phyloP scores from a whole-genome alignment of 176 grass and related monocot species.

The Rhipidocladum racemiflorum region DNA sequence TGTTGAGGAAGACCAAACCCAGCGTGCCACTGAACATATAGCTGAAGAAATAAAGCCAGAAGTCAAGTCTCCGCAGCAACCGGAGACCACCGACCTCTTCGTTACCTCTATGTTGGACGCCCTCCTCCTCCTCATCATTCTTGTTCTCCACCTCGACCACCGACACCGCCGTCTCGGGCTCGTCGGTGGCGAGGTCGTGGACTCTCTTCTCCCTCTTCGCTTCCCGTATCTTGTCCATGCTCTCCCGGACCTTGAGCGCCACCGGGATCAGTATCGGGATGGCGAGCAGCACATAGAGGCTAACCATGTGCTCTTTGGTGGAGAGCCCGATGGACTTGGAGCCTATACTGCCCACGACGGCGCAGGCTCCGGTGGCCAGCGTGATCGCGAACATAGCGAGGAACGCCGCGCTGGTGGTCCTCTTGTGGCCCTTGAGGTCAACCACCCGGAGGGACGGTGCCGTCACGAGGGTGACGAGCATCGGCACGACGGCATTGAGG shows the following conservation, averaged over 20 bases:
- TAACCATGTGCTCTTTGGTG: slow-evolving; percentile 49
- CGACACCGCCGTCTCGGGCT: slow-evolving; percentile 38
- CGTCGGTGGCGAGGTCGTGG: slow-evolving; percentile 51
- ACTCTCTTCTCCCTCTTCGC: slow-evolving; percentile 64
- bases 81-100: slow-evolving; percentile 66
- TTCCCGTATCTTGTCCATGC: slow-evolving; percentile 39
- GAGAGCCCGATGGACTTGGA: slow-evolving; percentile 48
- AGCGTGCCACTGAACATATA: slow-evolving; percentile 93
- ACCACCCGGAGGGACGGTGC: slow-evolving; percentile 57
- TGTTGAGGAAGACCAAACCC: slow-evolving; percentile 92
- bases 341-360: slow-evolving; percentile 64
- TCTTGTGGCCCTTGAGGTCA: background rate
- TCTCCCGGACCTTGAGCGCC: slow-evolving; percentile 43
- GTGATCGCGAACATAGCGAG: slow-evolving; percentile 79
- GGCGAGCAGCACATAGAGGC: slow-evolving; percentile 60
- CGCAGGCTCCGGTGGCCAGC: slow-evolving; percentile 70
- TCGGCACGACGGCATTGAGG: slow-evolving; percentile 77
- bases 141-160: background rate
- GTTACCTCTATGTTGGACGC: background rate
- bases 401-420: slow-evolving; percentile 38
- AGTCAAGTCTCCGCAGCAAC: slow-evolving; percentile 61
- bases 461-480: slow-evolving; percentile 45
- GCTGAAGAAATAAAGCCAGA: slow-evolving; percentile 94
- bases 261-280: slow-evolving; percentile 62
- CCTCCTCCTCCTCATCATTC: background rate